Conservation (phyloP, 495 filamentous ascomycete species). For the Articulospora tetracladia region DNA sequence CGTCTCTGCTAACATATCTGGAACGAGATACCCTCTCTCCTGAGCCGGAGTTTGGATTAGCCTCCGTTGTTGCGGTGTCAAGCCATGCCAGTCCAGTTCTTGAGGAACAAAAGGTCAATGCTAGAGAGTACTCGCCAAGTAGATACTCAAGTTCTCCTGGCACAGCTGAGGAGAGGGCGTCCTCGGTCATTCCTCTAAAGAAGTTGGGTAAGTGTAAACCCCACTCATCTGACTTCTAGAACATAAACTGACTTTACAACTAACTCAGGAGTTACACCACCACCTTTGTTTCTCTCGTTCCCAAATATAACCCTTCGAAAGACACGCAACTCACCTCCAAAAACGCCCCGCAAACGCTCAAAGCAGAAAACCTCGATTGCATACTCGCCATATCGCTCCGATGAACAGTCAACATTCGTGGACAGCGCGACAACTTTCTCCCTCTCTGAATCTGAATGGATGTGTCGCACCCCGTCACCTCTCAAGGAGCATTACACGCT, state of each 20-base stretch:
- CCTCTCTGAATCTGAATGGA: slow-evolving; percentile 37
- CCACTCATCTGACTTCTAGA: neutral
- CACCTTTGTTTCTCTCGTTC: neutral
- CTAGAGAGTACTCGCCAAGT: neutral
- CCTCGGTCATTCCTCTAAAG: neutral
- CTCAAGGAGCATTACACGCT: neutral
- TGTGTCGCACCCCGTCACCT: slow-evolving; percentile 35
- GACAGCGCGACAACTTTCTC: slow-evolving; percentile 17
- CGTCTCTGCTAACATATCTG: slow-evolving; percentile 35
- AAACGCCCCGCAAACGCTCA: neutral
- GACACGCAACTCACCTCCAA: neutral
- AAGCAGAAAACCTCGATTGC: neutral
- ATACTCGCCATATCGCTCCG: slow-evolving; percentile 11
- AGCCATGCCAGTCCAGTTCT: neutral
- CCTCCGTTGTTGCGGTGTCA: slow-evolving; percentile 28
- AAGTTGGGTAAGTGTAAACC: neutral
- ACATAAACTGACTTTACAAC: neutral
- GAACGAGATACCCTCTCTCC: slow-evolving; percentile 36
- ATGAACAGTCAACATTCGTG: neutral
- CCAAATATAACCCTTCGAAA: neutral
- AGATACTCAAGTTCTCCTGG: neutral
- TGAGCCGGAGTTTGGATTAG: slow-evolving; percentile 22
- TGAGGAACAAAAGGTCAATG: neutral
- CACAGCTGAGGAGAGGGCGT: neutral
- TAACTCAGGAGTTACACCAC: neutral